Base-by-base conservation (phyloP, 805 yeast species). In the Metschnikowia chrysomelidarum region DNA sequence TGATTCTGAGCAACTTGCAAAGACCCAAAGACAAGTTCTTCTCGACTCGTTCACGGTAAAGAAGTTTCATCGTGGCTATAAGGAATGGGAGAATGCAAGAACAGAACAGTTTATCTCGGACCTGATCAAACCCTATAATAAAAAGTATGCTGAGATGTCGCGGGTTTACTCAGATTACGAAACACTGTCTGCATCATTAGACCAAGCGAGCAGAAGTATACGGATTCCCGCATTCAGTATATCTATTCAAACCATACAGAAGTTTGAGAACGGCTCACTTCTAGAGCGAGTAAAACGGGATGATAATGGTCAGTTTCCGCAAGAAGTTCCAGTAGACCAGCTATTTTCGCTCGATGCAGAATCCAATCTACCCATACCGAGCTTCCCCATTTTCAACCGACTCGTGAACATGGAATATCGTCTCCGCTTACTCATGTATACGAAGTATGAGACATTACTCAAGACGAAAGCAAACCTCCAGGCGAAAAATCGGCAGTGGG, bases 1-100 rank as follows among this genome's bases (percentile, higher is more conserved):
- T 2, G 9, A 23, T 8, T 20, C 25, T 5, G 38, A 32, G 2
- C 24, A 32, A 13, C 27, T 41, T 17, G 13, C 29, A 5, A 17
- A 11, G 10, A 5, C 17, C 21, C 40, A 38, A 26, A 24, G 35
- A 11, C 24, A 27, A 7, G 40, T 32, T 19, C 42, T 41, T 21
- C 44, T 65, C 12, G 71, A 64, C 36, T 64, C 71, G 16, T 62
- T 60, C 39, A 34, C 51, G 16, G 54, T 62, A 26, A 63, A 52
- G 41, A 54, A 51, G 38, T 50, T 59, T 29, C 67, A 62, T 27
- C 47, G 50, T 28, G 51, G 48, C 5, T 59, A 50, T 44, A 57
- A 60, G 42, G 52, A 47, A 14, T 59, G 62, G 62, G 60, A 62
- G 28, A 26, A 45, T 19, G 31, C 35, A 3, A 32, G 41, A 25